Conservation (phyloP, 257 asterid genomes). For the Nicotiana undulata region DNA sequence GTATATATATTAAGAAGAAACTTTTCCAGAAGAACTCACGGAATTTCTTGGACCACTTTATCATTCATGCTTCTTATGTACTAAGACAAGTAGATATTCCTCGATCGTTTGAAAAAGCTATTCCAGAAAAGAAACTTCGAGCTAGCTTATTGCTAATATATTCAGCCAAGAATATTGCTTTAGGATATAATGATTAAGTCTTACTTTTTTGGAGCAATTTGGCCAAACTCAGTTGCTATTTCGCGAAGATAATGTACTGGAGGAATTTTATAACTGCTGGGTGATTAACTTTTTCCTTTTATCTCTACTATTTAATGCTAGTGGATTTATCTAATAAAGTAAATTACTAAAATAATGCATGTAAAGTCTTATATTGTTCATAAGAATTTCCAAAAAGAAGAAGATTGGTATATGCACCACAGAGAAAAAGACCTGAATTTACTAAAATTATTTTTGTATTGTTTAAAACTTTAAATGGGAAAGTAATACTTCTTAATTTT, state of each 20-base stretch:
- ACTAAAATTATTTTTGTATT: neutral
- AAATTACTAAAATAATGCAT: neutral
- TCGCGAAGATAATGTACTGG: neutral
- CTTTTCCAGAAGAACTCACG: neutral
- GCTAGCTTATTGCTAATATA: neutral
- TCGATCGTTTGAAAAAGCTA: conserved; percentile 2
- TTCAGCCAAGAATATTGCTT: conserved; percentile 1
- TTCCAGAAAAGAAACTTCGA: neutral
- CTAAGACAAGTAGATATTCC: neutral
- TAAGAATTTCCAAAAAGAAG: neutral
- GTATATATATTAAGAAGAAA: neutral
- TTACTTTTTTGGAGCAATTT: neutral
- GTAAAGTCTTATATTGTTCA: neutral
- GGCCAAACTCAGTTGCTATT: too few relatives aligned
- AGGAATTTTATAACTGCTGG: neutral
- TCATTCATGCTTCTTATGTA: neutral
- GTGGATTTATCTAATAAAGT: neutral
- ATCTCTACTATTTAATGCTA: neutral
- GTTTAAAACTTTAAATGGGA: neutral
- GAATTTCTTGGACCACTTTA: conserved; percentile 4
- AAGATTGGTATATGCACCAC: neutral
- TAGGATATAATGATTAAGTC: neutral
- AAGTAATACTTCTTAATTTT: neutral
- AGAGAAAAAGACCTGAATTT: neutral
- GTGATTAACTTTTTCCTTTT: neutral